Evolutionary conservation across 1,139 yeast genomes (phyloP).

Genomic region (Blastobotrys aristatus): DNA sequence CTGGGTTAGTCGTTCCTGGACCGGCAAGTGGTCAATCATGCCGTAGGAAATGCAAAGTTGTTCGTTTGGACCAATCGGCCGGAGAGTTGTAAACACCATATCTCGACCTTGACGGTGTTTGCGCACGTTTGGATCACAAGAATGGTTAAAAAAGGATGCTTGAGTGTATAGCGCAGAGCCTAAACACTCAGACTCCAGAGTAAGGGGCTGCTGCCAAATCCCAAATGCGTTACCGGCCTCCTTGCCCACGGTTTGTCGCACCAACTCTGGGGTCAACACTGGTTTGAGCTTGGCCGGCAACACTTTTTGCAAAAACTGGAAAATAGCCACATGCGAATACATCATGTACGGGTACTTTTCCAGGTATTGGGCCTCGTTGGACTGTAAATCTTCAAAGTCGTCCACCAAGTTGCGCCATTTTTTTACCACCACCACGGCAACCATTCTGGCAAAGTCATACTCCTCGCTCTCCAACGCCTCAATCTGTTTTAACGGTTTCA

Average conservation of each 20-base stretch:
- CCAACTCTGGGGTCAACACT: slow-evolving; percentile 38
- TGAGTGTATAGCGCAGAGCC: slow-evolving; percentile 65
- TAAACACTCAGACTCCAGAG: slow-evolving; percentile 53
- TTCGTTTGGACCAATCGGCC: slow-evolving; percentile 39
- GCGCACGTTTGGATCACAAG: slow-evolving; percentile 47
- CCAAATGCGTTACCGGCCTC: slow-evolving; percentile 76
- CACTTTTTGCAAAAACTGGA: slow-evolving; percentile 44
- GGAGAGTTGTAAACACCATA: slow-evolving; percentile 37
- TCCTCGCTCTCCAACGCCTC: slow-evolving; percentile 37
- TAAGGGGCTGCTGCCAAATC: slow-evolving; percentile 51
- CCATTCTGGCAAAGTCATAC: slow-evolving; percentile 39
- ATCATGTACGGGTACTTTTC: slow-evolving; percentile 47
- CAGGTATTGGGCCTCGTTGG: slow-evolving; percentile 51
- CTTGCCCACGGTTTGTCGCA: slow-evolving; percentile 52
- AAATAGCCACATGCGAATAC: slow-evolving; percentile 47
- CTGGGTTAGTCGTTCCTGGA: slow-evolving; percentile 41
- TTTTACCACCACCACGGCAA: slow-evolving; percentile 29
- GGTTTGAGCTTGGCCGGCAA: slow-evolving; percentile 40
- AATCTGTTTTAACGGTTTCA: not conserved
- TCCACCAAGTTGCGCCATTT: slow-evolving; percentile 18
- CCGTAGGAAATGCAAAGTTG: slow-evolving; percentile 64
- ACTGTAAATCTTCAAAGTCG: slow-evolving; percentile 47
- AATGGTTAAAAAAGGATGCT: slow-evolving; percentile 68
- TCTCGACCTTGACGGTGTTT: slow-evolving; percentile 36
- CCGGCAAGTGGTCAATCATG: slow-evolving; percentile 43